Evolutionary conservation across 2,329 filamentous ascomycete species (phyloP), one percentile per base, ranked within the genome.

Genomic region (Aotearoamyces nothofagi): DNA sequence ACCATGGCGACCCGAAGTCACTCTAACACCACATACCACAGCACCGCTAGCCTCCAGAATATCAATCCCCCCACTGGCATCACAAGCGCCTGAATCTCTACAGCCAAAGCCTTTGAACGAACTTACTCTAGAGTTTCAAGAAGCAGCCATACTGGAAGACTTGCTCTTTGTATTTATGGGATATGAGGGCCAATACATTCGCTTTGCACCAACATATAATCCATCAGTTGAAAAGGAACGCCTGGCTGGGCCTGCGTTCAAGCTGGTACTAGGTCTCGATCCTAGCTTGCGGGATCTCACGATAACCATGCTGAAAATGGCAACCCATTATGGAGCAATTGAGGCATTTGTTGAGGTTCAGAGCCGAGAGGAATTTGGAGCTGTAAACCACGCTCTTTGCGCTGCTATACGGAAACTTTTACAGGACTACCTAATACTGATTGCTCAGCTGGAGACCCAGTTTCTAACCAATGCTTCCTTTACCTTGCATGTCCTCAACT

Each of bases 101-200:
- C 74, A 81, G 24, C 78, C 80, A 1, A 58, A 59, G 27, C 62
- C 76, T 5, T 60, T 96, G 10, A 60, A 66, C 32, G 71, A 80
- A 33, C 57, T 96, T 34, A 73, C 74, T 1, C 58, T 92, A 15
- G 78, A 92, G 39, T 69, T 69, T 3, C 90, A 98, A 52, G 90
- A 98, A 55, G 70, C 74, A 14, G 79, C 73, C 6, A 78, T 98
- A 26, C 62, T 96, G 24, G 86, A 94, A 42, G 90, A 98, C 44
- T 56, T 98, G 10, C 56, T 96, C 19, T 94, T 87, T 48, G 84
- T 92, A 4, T 92, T 96, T 44, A 94, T 98, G 86, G 90, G 90
- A 14, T 93, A 84, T 39, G 90, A 98, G 54, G 90, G 90, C n/a
- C 84, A 93, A 51, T 96, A 96, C 49, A 80, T 98, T 36, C 79